Conservation (phyloP, 257 asterid species). For the Hygrophila difformis region DNA sequence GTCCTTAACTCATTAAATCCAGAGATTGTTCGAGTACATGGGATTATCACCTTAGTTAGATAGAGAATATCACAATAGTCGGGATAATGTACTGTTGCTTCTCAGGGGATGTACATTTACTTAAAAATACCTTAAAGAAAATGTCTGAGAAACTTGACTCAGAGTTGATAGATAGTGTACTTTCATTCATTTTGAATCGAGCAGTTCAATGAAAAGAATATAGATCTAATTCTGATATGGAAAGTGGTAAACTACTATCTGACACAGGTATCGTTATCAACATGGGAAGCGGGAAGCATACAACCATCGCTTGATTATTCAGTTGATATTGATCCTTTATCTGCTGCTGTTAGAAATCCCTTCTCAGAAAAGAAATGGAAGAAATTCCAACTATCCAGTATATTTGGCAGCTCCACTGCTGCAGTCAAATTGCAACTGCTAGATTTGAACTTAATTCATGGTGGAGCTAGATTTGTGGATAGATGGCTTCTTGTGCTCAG, state of each 20-base stretch:
- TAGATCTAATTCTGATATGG: constrained; percentile 1
- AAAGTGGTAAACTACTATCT: too few relatives aligned
- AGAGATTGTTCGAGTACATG: too few relatives aligned
- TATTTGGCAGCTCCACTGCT: constrained; percentile 72
- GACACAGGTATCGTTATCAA: constrained; percentile 83
- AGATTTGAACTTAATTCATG: constrained; percentile 51
- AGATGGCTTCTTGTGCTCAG: constrained; percentile 86
- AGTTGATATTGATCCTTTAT: constrained; percentile 49
- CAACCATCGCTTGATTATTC: constrained; percentile 61
- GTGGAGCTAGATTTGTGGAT: constrained; percentile 51
- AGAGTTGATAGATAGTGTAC: too few relatives aligned
- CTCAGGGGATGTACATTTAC: too few relatives aligned
- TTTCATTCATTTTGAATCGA: not conserved
- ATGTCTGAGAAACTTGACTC: too few relatives aligned
- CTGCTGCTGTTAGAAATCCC: constrained; percentile 68
- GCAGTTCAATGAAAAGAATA: not conserved
- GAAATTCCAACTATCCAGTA: constrained; percentile 78
- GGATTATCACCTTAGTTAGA: too few relatives aligned
- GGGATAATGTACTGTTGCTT: too few relatives aligned
- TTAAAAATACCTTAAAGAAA: too few relatives aligned
- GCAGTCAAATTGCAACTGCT: constrained; percentile 76
- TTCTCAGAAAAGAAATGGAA: constrained; percentile 95
- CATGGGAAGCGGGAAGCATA: constrained; percentile 74
- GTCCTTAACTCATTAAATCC: too few relatives aligned
- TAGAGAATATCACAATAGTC: too few relatives aligned